phyloP scores from a whole-genome alignment of 169 alveolate species.

The Babesia bigemina region DNA sequence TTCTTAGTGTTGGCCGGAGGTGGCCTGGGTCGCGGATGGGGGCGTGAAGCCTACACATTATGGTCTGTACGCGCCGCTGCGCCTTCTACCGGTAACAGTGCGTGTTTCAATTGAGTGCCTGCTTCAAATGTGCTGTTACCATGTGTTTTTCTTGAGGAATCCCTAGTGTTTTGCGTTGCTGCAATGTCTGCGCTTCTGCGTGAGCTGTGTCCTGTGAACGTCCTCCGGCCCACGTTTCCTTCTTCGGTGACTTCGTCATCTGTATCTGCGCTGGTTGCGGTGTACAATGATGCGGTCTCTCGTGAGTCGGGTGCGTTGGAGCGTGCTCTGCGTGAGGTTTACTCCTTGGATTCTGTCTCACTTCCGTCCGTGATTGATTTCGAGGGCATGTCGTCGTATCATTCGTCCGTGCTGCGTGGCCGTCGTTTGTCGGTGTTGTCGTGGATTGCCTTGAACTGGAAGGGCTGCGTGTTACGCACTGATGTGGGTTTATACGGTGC shows the following conservation, averaged over 20 bases:
- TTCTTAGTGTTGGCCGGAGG: too few relatives aligned
- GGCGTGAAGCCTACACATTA: background rate
- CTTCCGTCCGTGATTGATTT: constrained; percentile 2
- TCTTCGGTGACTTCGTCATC: background rate
- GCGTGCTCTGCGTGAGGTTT: constrained; percentile 7
- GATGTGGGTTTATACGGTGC: background rate
- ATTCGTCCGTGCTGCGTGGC: background rate
- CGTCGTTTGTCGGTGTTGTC: background rate
- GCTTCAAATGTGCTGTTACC: background rate
- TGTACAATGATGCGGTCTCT: constrained; percentile 37
- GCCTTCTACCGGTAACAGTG: background rate
- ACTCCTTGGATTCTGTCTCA: constrained; percentile 5
- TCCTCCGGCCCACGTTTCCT: constrained; percentile 34
- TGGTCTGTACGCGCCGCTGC: background rate
- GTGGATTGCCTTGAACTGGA: background rate
- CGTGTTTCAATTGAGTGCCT: background rate
- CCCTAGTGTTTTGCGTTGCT: background rate
- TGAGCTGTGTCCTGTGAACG: constrained; percentile 55
- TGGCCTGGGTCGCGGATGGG: constrained; percentile 4
- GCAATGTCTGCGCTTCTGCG: constrained; percentile 22
- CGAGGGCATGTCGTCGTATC: background rate
- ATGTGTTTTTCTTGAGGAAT: background rate
- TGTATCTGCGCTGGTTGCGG: constrained; percentile 11
- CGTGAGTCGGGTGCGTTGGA: constrained; percentile 16
- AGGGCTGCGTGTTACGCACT: constrained; percentile 54